These are phyloP conservation scores for Urtica urens DNA, from an alignment of 306 rosid species.

Conservation along the genomic window DNA sequence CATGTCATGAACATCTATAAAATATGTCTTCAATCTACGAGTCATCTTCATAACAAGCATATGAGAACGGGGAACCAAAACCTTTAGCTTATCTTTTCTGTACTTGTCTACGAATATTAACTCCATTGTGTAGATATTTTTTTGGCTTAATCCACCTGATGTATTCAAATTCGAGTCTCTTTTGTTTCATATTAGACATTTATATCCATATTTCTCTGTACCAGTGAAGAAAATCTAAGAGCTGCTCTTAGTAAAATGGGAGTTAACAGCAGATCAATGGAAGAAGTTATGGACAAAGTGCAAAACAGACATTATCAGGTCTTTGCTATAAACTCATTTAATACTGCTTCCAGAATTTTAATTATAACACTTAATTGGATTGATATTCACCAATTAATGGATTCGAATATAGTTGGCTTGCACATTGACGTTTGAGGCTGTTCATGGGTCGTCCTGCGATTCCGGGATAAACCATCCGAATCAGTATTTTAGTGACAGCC, in stretches of 20 bases:
- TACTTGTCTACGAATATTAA: no score
- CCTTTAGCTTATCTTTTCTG: no score
- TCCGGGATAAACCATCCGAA: slow-evolving; percentile 98
- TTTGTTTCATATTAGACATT: no score
- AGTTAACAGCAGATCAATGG: slow-evolving; percentile 55
- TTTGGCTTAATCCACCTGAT: no score
- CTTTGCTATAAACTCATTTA: slow-evolving; percentile 13
- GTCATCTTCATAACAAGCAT: no score
- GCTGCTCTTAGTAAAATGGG: slow-evolving; percentile 88
- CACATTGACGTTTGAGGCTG: slow-evolving; percentile 86
- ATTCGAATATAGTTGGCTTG: slow-evolving; percentile 76
- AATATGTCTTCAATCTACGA: no score
- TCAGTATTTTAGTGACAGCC: slow-evolving; percentile 87
- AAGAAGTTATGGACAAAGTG: slow-evolving; percentile 74
- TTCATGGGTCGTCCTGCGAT: slow-evolving; percentile 58
- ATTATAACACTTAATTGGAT: slow-evolving; percentile 8
- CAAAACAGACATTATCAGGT: slow-evolving; percentile 87
- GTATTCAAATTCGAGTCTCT: no score
- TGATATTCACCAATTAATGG: slow-evolving; percentile 16
- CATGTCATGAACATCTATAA: no score
- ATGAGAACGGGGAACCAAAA: no score
- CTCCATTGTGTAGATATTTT: no score
- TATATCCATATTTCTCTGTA: slow-evolving; percentile 16
- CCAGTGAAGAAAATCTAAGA: slow-evolving; percentile 81
- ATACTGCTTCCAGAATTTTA: slow-evolving; percentile 13